Evolutionary conservation across 805 yeast genomes (phyloP).

Genomic region (Candida hungchunana): DNA sequence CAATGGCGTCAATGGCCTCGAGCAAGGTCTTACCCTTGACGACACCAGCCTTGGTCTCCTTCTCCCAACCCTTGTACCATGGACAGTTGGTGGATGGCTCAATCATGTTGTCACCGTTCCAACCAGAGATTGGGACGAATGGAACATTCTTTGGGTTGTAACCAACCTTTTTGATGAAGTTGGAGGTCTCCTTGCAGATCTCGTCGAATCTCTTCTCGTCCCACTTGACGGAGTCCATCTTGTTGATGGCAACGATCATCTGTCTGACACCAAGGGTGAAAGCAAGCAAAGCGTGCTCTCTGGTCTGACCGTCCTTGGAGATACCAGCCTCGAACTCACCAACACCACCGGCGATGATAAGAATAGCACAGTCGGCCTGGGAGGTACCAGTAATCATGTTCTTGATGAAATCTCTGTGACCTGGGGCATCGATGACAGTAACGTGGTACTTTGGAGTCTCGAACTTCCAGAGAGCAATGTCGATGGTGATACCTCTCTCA

Average conservation of each 20-base stretch:
- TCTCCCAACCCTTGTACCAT: too few species aligned
- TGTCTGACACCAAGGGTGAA: conserved; percentile 87
- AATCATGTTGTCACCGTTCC: too few species aligned
- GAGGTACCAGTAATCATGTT: conserved; percentile 95
- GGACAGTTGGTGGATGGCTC: too few species aligned
- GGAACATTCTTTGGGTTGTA: too few species aligned
- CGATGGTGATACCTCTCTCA: conserved; percentile 97
- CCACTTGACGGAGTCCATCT: too few species aligned
- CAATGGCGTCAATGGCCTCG: too few species aligned
- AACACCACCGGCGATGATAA: conserved; percentile 88
- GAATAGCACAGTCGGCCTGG: conserved; percentile 91
- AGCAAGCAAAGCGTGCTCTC: conserved; percentile 91
- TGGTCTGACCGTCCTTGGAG: conserved; percentile 93
- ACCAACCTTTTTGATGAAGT: too few species aligned
- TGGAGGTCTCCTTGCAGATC: too few species aligned
- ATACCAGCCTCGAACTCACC: conserved; percentile 97
- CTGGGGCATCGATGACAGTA: conserved; percentile 93
- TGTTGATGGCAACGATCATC: conserved; percentile 86
- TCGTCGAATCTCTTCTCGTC: too few species aligned
- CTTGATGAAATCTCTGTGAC: conserved; percentile 96
- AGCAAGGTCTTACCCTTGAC: too few species aligned
- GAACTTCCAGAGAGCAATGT: conserved; percentile 93
- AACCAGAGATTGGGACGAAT: too few species aligned
- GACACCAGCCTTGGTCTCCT: too few species aligned
- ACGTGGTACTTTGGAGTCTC: conserved; percentile 92